Evolutionary conservation across 192 early-diverging fungal genomes (phyloP).

Genomic region (Dimargaris verticillata): DNA sequence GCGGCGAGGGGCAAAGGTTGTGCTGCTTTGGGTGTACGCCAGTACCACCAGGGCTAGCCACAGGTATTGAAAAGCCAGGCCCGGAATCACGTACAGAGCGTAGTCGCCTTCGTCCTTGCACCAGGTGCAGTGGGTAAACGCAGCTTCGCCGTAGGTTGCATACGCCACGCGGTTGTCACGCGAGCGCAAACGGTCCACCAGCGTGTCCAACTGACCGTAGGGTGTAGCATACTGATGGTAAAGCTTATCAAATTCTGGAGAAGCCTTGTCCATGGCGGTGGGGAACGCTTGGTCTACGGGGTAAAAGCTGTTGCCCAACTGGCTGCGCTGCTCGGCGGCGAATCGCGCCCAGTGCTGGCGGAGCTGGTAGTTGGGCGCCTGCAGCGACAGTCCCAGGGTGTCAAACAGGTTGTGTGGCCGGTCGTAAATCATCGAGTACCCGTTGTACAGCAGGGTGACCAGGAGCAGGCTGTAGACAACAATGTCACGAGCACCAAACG

Average conservation of each 20-base stretch:
- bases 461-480: background rate
- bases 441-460: slow-evolving; percentile 2
- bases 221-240: background rate
- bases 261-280: background rate
- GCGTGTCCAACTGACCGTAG: background rate
- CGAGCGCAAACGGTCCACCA: slow-evolving; percentile 13
- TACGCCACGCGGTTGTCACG: slow-evolving; percentile 12
- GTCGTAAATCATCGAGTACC: background rate
- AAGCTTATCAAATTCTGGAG: slow-evolving; percentile 9
- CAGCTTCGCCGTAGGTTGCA: slow-evolving; percentile 13
- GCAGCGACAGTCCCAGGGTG: slow-evolving; percentile 3
- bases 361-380: slow-evolving; percentile 6
- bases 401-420: slow-evolving; percentile 10
- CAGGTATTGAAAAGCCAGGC: background rate
- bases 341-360: background rate
- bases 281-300: slow-evolving; percentile 6
- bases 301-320: slow-evolving; percentile 1
- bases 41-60: background rate
- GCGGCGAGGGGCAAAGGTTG: slow-evolving; percentile 1
- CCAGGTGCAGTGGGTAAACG: slow-evolving; percentile 15
- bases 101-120: slow-evolving; percentile 12
- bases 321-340: background rate
- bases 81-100: background rate
- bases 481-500: background rate
- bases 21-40: background rate